phyloP scores from a whole-genome alignment of 139 green algal species.

The Chlorella sp. region DNA sequence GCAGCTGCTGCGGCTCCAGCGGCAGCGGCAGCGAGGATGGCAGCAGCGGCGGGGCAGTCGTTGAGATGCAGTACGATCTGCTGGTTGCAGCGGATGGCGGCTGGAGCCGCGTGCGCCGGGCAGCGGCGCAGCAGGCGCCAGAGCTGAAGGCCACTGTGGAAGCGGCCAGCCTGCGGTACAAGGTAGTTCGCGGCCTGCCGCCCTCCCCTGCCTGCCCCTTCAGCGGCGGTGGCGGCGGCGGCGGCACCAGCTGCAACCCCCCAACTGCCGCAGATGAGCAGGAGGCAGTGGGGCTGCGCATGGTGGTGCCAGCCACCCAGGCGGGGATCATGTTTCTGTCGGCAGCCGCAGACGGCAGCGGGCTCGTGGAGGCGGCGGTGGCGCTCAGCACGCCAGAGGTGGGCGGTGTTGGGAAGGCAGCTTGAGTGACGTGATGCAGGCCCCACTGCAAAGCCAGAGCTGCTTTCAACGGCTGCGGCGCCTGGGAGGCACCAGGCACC shows the following conservation, averaged over 20 bases:
- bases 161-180: background rate
- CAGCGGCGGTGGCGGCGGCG: background rate
- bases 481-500: no score
- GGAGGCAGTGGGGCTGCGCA: background rate
- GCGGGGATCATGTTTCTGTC: background rate
- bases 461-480: no score
- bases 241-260: background rate
- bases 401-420: background rate
- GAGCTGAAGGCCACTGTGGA: background rate
- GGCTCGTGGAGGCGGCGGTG: background rate
- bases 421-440: no score
- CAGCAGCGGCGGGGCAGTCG: background rate
- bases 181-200: background rate
- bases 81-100: constrained; percentile 15
- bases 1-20: background rate
- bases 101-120: constrained; percentile 1
- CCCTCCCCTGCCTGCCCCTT: background rate
- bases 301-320: background rate
- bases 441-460: no score
- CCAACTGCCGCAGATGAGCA: background rate
- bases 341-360: background rate
- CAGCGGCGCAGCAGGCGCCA: background rate
- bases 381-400: background rate
- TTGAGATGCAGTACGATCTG: background rate
- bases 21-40: background rate